Conservation (phyloP, 345 rosid species). For the Pistacia vera region DNA sequence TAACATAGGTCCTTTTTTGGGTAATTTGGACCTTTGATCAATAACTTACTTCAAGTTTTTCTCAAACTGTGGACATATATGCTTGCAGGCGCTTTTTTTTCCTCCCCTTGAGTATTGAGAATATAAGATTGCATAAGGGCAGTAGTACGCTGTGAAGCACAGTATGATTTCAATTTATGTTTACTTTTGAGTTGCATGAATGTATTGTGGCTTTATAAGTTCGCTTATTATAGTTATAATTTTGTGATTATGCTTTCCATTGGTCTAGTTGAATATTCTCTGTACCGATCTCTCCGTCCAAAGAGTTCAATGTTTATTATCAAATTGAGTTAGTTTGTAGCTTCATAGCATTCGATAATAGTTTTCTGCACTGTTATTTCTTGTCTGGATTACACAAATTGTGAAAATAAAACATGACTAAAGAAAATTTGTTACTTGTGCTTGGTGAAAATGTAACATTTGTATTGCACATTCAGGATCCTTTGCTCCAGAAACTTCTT, state of each 20-base stretch:
- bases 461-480: constrained; percentile 56
- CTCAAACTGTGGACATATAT: constrained; percentile 56
- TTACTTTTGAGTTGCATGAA: background rate
- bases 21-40: background rate
- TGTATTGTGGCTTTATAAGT: background rate
- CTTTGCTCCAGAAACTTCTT: constrained; percentile 78
- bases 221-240: background rate
- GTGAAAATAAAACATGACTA: background rate
- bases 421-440: constrained; percentile 4
- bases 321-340: constrained; percentile 2
- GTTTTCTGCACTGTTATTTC: background rate
- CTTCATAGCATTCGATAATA: background rate
- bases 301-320: background rate
- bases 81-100: constrained; percentile 87
- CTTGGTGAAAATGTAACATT: constrained; percentile 5
- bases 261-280: background rate
- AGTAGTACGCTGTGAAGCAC: constrained; percentile 93
- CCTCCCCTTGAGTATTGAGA: constrained; percentile 91
- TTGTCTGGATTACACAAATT: background rate
- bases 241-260: background rate
- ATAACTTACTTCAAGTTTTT: constrained; percentile 22
- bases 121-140: constrained; percentile 75
- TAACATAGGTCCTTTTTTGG: background rate
- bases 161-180: constrained; percentile 34
- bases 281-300: background rate